These are phyloP conservation scores for Calocera viscosa DNA, from an alignment of 768 basidiomycete genomes.

Conservation along the genomic window DNA sequence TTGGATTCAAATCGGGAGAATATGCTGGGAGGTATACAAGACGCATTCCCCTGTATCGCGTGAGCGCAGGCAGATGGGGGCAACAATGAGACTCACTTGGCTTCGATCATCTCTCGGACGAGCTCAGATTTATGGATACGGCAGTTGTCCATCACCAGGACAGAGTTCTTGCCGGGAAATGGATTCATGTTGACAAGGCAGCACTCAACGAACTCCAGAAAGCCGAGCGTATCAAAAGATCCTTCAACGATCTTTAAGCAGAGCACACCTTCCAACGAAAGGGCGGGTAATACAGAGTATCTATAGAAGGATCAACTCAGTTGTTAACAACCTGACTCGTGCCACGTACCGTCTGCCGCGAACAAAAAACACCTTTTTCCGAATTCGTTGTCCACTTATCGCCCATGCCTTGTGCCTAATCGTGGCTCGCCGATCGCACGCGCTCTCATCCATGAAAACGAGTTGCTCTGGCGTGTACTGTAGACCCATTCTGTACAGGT, in stretches of 20 bases:
- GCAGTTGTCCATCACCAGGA: constrained; percentile 33
- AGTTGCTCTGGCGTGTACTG: constrained; percentile 15
- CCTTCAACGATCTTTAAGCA: constrained; percentile 24
- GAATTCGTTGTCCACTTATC: constrained; percentile 8
- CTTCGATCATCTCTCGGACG: constrained; percentile 26
- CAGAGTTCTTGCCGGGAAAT: constrained; percentile 28
- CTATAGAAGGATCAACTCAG: constrained; percentile 12
- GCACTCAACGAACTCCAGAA: constrained; percentile 26
- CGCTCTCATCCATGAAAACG: constrained; percentile 18
- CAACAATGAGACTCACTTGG: constrained; percentile 18
- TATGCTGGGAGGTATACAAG: constrained; percentile 28
- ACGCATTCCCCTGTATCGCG: constrained; percentile 18
- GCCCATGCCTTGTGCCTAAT: constrained; percentile 15
- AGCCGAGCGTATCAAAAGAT: constrained; percentile 23
- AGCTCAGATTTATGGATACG: constrained; percentile 26
- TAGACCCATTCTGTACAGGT: not conserved
- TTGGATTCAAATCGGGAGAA: constrained; percentile 30
- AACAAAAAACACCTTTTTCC: constrained; percentile 16
- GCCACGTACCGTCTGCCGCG: constrained; percentile 18
- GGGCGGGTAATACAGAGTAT: constrained; percentile 30
- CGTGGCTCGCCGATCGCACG: constrained; percentile 11
- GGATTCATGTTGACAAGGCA: constrained; percentile 32
- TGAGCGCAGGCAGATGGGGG: not conserved
- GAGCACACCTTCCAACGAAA: constrained; percentile 29
- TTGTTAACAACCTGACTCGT: not conserved